These are phyloP conservation scores for Cytospora chrysosperma DNA, from an alignment of 2,329 filamentous ascomycete genomes.

Conservation along the genomic window DNA sequence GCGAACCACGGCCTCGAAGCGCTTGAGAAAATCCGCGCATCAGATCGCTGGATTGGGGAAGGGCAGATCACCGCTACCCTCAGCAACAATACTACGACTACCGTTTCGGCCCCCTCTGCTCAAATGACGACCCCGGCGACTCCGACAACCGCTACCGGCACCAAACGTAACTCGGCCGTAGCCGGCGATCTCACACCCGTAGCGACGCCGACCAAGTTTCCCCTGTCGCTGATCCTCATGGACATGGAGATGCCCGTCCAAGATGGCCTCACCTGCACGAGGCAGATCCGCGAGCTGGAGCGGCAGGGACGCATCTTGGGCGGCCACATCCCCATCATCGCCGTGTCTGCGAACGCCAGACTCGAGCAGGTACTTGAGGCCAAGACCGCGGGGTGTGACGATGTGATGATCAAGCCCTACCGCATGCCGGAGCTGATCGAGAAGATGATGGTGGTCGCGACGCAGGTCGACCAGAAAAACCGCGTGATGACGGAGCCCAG, in stretches of 20 bases:
- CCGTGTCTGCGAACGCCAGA: conserved; percentile 66
- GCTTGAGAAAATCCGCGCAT: conserved; percentile 40
- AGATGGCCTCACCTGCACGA: conserved; percentile 67
- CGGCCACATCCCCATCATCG: conserved; percentile 61
- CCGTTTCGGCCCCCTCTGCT: background rate
- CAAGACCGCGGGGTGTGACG: conserved; percentile 55
- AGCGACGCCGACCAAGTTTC: conserved; percentile 30
- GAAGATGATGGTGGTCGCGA: conserved; percentile 55
- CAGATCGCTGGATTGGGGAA: conserved; percentile 28
- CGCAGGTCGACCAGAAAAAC: conserved; percentile 26
- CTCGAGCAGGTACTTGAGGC: conserved; percentile 58
- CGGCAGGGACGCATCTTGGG: conserved; percentile 49
- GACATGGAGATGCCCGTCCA: conserved; percentile 76
- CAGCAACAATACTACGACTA: conserved; percentile 9
- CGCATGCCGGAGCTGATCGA: conserved; percentile 60
- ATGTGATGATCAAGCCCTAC: conserved; percentile 72
- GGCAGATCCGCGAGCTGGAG: conserved; percentile 63
- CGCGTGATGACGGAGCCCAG: background rate
- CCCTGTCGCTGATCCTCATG: conserved; percentile 66
- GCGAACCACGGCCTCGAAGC: conserved; percentile 44
- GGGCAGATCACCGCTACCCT: conserved; percentile 4
- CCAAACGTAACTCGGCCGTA: background rate
- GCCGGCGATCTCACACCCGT: conserved; percentile 11
- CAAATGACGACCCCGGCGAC: conserved; percentile 4
- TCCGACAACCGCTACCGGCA: background rate